A percentile compares a stretch with the other conserved stretches of the same genome.
phyloP scores from a whole-genome alignment of 805 yeast species.

The Saccharomycopsis amapae region DNA sequence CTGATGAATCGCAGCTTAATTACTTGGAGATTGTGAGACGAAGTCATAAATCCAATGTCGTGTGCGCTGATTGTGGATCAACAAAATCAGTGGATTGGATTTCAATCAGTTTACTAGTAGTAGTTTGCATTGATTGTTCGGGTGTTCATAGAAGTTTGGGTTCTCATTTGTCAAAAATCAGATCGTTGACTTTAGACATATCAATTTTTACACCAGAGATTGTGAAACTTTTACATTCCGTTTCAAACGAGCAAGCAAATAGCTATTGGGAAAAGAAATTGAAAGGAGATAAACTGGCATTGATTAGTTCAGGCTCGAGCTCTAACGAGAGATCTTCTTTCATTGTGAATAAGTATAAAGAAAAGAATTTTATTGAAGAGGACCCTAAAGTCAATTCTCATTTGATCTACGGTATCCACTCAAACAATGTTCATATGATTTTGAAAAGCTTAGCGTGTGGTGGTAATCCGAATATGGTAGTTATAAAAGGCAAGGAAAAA shows the following conservation, averaged over 20 bases:
- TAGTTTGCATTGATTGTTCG: slow-evolving; percentile 78
- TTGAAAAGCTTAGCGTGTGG: slow-evolving; percentile 39
- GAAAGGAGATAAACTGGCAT: slow-evolving; percentile 16
- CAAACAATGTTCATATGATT: slow-evolving; percentile 40
- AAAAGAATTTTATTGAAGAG: slow-evolving; percentile 37
- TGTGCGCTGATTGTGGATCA: slow-evolving; percentile 77
- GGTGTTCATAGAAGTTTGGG: slow-evolving; percentile 87
- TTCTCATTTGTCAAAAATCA: slow-evolving; percentile 68
- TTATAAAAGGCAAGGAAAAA: slow-evolving; percentile 29
- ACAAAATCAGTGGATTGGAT: slow-evolving; percentile 75
- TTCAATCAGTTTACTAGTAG: slow-evolving; percentile 63
- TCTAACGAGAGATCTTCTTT: slow-evolving; percentile 48
- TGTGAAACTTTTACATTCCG: slow-evolving; percentile 45
- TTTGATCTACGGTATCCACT: slow-evolving; percentile 46
- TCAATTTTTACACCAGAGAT: slow-evolving; percentile 52
- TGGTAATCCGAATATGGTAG: slow-evolving; percentile 38
- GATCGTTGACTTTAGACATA: slow-evolving; percentile 68
- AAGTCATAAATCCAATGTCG: slow-evolving; percentile 45
- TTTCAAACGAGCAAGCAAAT: slow-evolving; percentile 50
- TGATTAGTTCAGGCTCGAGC: slow-evolving; percentile 32
- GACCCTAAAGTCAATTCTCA: slow-evolving; percentile 28
- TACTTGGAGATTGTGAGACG: slow-evolving; percentile 25
- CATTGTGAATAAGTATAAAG: slow-evolving; percentile 59
- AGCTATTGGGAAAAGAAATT: slow-evolving; percentile 48
- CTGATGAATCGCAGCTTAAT: slow-evolving; percentile 7